A percentile compares a stretch with the other conserved stretches of the same genome.
phyloP scores from a whole-genome alignment of 345 rosid species.

The Arabis alpina region DNA sequence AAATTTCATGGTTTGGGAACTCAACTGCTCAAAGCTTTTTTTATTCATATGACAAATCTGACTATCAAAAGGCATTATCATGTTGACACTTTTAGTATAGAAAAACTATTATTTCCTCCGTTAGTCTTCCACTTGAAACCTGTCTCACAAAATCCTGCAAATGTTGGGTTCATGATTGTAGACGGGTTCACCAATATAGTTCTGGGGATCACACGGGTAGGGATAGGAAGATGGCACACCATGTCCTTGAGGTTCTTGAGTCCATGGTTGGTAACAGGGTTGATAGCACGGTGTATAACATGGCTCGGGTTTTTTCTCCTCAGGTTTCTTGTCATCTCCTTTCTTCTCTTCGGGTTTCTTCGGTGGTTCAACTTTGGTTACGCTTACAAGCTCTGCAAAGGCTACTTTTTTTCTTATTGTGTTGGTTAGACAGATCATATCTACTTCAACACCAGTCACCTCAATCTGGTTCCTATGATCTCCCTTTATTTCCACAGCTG shows the following conservation, averaged over 20 bases:
- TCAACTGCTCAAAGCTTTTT: background rate
- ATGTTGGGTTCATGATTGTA: slow-evolving; percentile 34
- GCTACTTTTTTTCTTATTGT: slow-evolving; percentile 37
- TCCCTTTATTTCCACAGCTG: slow-evolving; percentile 41
- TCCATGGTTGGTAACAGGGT: slow-evolving; percentile 32
- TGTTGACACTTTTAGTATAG: slow-evolving; percentile 1
- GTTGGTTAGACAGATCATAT: slow-evolving; percentile 40
- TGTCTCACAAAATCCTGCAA: slow-evolving; percentile 35
- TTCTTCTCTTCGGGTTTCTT: slow-evolving; percentile 10
- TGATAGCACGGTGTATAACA: slow-evolving; percentile 30
- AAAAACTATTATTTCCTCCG: slow-evolving; percentile 8
- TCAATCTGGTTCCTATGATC: slow-evolving; percentile 45
- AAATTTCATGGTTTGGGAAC: slow-evolving; percentile 4
- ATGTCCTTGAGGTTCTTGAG: slow-evolving; percentile 34
- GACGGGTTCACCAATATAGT: slow-evolving; percentile 36
- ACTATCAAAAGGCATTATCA: slow-evolving; percentile 21
- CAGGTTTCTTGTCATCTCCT: background rate
- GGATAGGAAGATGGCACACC: slow-evolving; percentile 40
- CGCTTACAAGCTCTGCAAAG: slow-evolving; percentile 43
- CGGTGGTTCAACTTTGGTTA: slow-evolving; percentile 44
- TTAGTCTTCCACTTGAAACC: slow-evolving; percentile 22
- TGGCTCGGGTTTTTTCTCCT: slow-evolving; percentile 27
- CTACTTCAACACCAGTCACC: slow-evolving; percentile 42
- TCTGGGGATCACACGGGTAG: slow-evolving; percentile 36
- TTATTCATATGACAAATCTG: slow-evolving; percentile 32